phyloP scores from a whole-genome alignment of 2,329 filamentous ascomycete genomes.

The Juglanconis sp. region DNA sequence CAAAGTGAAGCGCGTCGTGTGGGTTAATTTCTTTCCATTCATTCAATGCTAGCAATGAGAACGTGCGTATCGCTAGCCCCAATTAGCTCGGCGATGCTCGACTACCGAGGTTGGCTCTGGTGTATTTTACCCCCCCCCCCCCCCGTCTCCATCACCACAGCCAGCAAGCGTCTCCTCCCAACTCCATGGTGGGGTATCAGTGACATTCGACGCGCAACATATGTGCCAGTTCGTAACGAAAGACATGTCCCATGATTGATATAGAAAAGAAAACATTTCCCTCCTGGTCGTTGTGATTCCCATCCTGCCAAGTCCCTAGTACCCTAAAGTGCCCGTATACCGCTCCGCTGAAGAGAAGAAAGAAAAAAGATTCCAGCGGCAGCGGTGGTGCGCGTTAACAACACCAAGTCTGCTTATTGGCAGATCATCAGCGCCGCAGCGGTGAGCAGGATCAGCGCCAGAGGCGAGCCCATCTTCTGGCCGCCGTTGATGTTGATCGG shows the following conservation, averaged over 20 bases:
- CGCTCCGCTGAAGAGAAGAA: neutral
- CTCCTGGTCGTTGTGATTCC: neutral
- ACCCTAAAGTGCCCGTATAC: neutral
- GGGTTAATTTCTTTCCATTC: too few relatives aligned
- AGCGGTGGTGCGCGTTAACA: neutral
- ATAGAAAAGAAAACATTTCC: neutral
- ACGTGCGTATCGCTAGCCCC: too few relatives aligned
- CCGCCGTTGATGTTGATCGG: slow-evolving; percentile 33
- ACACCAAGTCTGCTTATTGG: slow-evolving; percentile 29
- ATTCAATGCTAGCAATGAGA: too few relatives aligned
- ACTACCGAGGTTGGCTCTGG: too few relatives aligned
- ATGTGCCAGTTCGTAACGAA: neutral
- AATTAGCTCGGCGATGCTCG: too few relatives aligned
- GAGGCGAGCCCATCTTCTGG: slow-evolving; percentile 36
- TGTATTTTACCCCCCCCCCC: too few relatives aligned
- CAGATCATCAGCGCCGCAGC: slow-evolving; percentile 40
- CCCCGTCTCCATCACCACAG: neutral
- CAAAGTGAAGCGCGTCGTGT: too few relatives aligned
- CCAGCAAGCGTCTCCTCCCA: neutral
- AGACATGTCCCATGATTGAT: neutral
- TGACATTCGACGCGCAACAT: neutral
- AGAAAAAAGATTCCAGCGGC: neutral
- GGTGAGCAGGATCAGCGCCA: slow-evolving; percentile 37
- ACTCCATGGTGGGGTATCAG: neutral
- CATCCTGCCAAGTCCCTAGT: neutral